Conservation (phyloP, 352 stramenopile genomes). For the Globisporangium iwayamae region DNA sequence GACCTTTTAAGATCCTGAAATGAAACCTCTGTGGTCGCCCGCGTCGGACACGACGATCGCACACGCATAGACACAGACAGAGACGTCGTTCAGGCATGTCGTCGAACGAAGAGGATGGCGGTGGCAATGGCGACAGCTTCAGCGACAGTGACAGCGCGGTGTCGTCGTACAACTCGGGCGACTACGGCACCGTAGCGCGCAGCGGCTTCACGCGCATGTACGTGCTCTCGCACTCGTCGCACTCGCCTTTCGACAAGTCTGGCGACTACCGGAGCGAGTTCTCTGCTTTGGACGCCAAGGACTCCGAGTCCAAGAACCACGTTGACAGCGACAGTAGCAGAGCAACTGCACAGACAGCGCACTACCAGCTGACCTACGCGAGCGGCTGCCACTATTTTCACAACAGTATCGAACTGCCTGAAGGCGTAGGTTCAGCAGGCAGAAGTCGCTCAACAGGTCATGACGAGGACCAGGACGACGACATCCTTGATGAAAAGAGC, state of each 20-base stretch:
- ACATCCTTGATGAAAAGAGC: slow-evolving; percentile 14
- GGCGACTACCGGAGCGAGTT: slow-evolving; percentile 23
- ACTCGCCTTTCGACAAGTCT: slow-evolving; percentile 25
- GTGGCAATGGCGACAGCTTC: background rate
- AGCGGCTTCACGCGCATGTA: slow-evolving; percentile 69
- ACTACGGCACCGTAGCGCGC: slow-evolving; percentile 47
- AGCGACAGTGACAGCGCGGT: slow-evolving; percentile 1
- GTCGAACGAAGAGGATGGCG: slow-evolving; percentile 7
- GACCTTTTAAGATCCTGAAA: background rate
- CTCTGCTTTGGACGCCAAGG: background rate
- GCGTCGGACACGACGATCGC: background rate
- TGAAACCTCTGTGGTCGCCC: background rate
- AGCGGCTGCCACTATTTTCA: slow-evolving; percentile 63
- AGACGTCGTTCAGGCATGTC: background rate
- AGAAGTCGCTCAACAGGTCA: background rate
- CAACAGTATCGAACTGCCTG: slow-evolving; percentile 36
- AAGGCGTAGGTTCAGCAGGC: slow-evolving; percentile 16
- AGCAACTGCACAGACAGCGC: background rate
- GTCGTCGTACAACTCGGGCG: slow-evolving; percentile 55
- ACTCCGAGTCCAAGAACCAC: slow-evolving; percentile 16
- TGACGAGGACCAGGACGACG: background rate
- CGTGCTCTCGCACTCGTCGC: slow-evolving; percentile 32
- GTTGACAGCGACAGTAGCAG: background rate
- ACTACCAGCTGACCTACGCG: slow-evolving; percentile 48
- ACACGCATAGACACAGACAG: background rate